Evolutionary conservation across 1,284 basidiomycete species (phyloP).

Genomic region (Cutaneotrichosporon mucoides): DNA sequence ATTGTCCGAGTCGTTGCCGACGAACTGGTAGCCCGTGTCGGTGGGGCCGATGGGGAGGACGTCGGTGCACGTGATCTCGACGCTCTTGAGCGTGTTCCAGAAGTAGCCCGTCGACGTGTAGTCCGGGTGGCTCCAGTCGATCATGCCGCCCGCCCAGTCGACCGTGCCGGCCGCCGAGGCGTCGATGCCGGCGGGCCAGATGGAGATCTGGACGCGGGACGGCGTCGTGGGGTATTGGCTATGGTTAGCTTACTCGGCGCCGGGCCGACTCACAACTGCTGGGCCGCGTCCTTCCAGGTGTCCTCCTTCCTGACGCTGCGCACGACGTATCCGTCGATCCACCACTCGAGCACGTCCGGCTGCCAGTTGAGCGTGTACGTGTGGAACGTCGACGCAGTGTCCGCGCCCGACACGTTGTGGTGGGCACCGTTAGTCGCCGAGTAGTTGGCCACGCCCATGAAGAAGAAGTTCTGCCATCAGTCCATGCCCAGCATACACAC

Average conservation of each 20-base stretch:
- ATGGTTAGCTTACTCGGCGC: no score
- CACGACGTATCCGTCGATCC: slow-evolving; percentile 65
- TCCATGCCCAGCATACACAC: neutral
- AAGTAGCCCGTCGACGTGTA: slow-evolving; percentile 54
- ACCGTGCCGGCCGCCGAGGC: slow-evolving; percentile 62
- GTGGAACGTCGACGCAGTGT: slow-evolving; percentile 67
- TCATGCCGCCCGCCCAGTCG: slow-evolving; percentile 71
- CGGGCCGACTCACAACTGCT: slow-evolving; percentile 9
- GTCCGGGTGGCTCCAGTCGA: slow-evolving; percentile 71
- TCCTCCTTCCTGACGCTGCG: slow-evolving; percentile 63
- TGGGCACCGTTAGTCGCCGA: slow-evolving; percentile 37
- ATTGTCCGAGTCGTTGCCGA: slow-evolving; percentile 23
- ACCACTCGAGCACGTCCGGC: slow-evolving; percentile 61
- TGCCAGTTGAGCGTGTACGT: slow-evolving; percentile 79
- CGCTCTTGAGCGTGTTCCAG: slow-evolving; percentile 36
- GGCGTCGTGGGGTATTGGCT: slow-evolving; percentile 68
- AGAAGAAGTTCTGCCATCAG: slow-evolving; percentile 56
- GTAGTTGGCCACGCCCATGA: slow-evolving; percentile 60
- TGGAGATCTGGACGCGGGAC: slow-evolving; percentile 67
- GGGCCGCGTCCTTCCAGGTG: slow-evolving; percentile 53
- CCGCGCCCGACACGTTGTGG: slow-evolving; percentile 50
- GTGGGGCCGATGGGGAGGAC: slow-evolving; percentile 30
- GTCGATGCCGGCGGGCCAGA: slow-evolving; percentile 73
- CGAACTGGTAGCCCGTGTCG: slow-evolving; percentile 11
- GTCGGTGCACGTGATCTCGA: slow-evolving; percentile 33